These are phyloP conservation scores for Cyclaneusma minus DNA, from an alignment of 2,329 filamentous ascomycete species.

Conservation along the genomic window DNA sequence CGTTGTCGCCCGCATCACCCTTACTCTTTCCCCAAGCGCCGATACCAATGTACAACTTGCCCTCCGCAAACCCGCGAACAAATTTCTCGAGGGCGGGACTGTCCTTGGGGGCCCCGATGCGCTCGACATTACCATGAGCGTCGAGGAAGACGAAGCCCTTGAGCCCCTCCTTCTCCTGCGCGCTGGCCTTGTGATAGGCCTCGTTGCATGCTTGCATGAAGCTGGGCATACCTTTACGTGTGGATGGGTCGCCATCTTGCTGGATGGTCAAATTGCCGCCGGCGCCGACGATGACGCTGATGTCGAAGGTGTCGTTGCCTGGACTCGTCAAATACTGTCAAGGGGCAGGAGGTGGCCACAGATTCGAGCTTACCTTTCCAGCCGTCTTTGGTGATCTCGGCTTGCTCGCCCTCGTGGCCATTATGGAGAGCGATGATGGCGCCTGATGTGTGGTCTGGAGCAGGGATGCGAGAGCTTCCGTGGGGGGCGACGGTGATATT, in stretches of 20 bases:
- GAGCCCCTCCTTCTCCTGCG: conserved; percentile 18
- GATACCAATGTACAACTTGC: conserved; percentile 24
- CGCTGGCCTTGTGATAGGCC: conserved; percentile 19
- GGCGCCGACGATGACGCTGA: conserved; percentile 21
- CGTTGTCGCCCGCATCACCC: conserved; percentile 20
- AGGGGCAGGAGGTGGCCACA: neutral
- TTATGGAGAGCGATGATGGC: conserved; percentile 24
- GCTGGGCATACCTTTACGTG: conserved; percentile 21
- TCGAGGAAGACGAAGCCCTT: conserved; percentile 19
- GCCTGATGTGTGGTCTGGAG: conserved; percentile 20
- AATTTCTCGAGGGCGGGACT: conserved; percentile 20
- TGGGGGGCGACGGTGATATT: conserved; percentile 18
- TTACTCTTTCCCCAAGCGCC: conserved; percentile 20
- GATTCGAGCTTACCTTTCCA: conserved; percentile 9
- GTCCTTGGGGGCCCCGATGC: conserved; percentile 21
- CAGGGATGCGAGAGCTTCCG: conserved; percentile 14
- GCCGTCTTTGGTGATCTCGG: conserved; percentile 23
- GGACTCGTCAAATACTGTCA: no score
- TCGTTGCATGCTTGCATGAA: conserved; percentile 24
- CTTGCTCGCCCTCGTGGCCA: conserved; percentile 23
- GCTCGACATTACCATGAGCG: conserved; percentile 15
- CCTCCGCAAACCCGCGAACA: conserved; percentile 22
- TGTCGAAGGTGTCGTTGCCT: conserved; percentile 20
- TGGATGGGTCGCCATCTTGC: conserved; percentile 20
- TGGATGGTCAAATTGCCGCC: conserved; percentile 25